Evolutionary conservation across 2,329 filamentous ascomycete species (phyloP).

Genomic region (Domatiomyces globalis): DNA sequence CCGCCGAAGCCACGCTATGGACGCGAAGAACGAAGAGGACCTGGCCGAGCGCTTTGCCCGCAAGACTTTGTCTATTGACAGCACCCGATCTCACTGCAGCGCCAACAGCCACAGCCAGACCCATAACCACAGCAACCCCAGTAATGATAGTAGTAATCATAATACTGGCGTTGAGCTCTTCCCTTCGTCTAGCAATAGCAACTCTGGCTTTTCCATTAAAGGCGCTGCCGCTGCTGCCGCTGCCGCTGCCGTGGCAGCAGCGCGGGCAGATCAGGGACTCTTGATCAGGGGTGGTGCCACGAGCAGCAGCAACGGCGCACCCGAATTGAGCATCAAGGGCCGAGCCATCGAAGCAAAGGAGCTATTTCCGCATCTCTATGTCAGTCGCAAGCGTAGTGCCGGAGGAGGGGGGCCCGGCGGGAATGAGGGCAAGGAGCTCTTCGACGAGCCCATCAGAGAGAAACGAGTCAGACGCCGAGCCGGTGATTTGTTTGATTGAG

Average conservation of each 20-base stretch:
- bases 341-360: constrained; percentile 49
- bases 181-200: constrained; percentile 10
- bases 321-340: constrained; percentile 54
- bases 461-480: constrained; percentile 45
- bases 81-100: constrained; percentile 3
- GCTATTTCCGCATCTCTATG: constrained; percentile 51
- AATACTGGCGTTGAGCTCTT: constrained; percentile 28
- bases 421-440: constrained; percentile 57
- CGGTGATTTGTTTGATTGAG: constrained; percentile 57
- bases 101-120: constrained; percentile 9
- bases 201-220: constrained; percentile 42
- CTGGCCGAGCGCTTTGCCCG: constrained; percentile 24
- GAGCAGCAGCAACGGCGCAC: constrained; percentile 27
- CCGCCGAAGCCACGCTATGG: constrained; percentile 38
- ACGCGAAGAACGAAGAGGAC: constrained; percentile 41
- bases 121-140: constrained; percentile 5
- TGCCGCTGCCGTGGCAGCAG: constrained; percentile 8
- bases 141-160: no score
- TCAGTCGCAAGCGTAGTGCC: neutral
- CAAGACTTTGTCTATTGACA: constrained; percentile 17
- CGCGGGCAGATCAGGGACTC: no score
- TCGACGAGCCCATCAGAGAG: constrained; percentile 44
- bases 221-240: constrained; percentile 28
- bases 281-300: constrained; percentile 18
- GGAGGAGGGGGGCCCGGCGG: constrained; percentile 2